Evolutionary conservation across 2,329 filamentous ascomycete genomes (phyloP).

Genomic region (Fusarium protoensiforme): DNA sequence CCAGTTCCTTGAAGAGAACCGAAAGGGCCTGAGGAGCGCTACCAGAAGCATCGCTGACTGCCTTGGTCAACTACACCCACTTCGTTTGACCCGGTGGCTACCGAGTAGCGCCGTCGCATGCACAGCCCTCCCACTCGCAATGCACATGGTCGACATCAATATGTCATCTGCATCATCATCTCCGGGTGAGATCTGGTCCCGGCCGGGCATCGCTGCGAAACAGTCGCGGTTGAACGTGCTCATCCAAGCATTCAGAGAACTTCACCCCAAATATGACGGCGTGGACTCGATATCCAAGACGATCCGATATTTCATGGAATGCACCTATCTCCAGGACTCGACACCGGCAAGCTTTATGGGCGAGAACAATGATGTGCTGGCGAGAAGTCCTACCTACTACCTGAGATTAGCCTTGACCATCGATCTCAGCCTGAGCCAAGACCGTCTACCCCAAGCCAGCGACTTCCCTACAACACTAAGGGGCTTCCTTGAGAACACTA

Average conservation of each 20-base stretch:
- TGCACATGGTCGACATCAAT: constrained; percentile 34
- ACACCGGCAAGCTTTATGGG: neutral
- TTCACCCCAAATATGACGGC: constrained; percentile 32
- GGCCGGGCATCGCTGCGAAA: constrained; percentile 21
- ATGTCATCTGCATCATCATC: constrained; percentile 31
- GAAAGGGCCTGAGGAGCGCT: constrained; percentile 22
- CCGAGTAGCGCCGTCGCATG: constrained; percentile 36
- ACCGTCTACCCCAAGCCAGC: constrained; percentile 25
- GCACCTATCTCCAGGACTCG: constrained; percentile 10
- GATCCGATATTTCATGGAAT: constrained; percentile 36
- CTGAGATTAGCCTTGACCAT: constrained; percentile 29
- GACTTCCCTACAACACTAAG: constrained; percentile 26
- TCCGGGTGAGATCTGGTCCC: constrained; percentile 14
- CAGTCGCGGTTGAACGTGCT: constrained; percentile 32
- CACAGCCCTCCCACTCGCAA: constrained; percentile 29
- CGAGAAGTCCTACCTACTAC: constrained; percentile 28
- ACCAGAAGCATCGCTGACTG: constrained; percentile 32
- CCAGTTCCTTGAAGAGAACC: constrained; percentile 27
- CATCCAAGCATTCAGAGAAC: constrained; percentile 31
- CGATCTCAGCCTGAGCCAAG: constrained; percentile 30
- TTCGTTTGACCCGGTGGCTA: constrained; percentile 22
- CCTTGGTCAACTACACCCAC: constrained; percentile 16
- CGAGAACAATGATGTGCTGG: constrained; percentile 16
- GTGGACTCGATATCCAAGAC: constrained; percentile 36
- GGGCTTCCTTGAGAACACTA: neutral